These are phyloP conservation scores for Geotrichum restrictum DNA, from an alignment of 1,139 yeast species.

Conservation along the genomic window DNA sequence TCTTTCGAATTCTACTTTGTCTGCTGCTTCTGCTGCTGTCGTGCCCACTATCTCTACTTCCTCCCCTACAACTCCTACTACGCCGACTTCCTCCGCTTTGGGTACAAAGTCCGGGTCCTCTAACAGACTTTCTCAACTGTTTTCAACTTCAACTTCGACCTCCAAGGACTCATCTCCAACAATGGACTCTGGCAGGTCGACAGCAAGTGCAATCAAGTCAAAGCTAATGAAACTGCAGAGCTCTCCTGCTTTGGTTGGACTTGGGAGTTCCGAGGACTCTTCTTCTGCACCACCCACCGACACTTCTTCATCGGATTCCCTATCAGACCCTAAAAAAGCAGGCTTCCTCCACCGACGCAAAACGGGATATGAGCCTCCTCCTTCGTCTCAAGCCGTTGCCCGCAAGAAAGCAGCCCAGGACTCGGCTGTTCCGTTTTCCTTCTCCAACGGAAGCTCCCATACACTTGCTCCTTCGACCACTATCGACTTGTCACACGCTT, in stretches of 20 bases:
- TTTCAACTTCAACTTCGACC: neutral
- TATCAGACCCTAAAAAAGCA: neutral
- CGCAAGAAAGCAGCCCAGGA: neutral
- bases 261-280: too few relatives aligned
- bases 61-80: neutral
- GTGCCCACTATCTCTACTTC: too few relatives aligned
- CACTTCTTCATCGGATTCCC: neutral
- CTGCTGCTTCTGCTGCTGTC: neutral
- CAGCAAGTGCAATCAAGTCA: neutral
- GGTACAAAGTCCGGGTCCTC: neutral
- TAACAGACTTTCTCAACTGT: neutral
- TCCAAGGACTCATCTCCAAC: too few relatives aligned
- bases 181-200: neutral
- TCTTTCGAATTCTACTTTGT: neutral
- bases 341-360: neutral
- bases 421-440: constrained; percentile 14
- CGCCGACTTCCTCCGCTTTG: too few relatives aligned
- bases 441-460: constrained; percentile 4
- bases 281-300: neutral
- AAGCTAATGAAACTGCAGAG: neutral
- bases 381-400: neutral
- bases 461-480: constrained; percentile 12
- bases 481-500: constrained; percentile 13
- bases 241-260: neutral
- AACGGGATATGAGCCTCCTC: neutral